A percentile compares a stretch with the other conserved stretches of the same genome.
These are phyloP conservation scores for Arachis stenosperma DNA, from an alignment of 306 rosid species.

Conservation along the genomic window DNA sequence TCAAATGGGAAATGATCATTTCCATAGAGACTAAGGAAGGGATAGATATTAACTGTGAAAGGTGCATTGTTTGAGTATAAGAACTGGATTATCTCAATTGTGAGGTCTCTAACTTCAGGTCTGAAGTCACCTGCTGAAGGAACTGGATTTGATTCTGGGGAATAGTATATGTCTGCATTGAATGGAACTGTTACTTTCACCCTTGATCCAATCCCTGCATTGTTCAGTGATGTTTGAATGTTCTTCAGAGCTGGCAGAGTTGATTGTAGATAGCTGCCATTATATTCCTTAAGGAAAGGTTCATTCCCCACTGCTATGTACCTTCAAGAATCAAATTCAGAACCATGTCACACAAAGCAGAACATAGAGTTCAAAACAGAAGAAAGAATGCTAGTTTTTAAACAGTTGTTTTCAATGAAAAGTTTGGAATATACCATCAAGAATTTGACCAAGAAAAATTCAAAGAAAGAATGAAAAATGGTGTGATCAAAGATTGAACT, in stretches of 20 bases:
- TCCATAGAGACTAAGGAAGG: constrained; percentile 80
- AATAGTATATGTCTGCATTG: constrained; percentile 86
- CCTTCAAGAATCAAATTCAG: constrained; percentile 47
- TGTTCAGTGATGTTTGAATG: constrained; percentile 70
- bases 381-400: background rate
- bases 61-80: constrained; percentile 67
- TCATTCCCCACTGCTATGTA: constrained; percentile 95
- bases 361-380: background rate
- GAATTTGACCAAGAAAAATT: constrained; percentile 38
- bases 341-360: background rate
- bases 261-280: constrained; percentile 60
- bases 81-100: constrained; percentile 64
- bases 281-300: constrained; percentile 84
- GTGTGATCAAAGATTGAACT: constrained; percentile 1
- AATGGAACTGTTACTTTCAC: constrained; percentile 92
- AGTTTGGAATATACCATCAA: background rate
- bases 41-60: constrained; percentile 84
- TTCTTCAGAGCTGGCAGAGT: constrained; percentile 86
- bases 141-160: constrained; percentile 77
- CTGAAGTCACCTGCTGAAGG: constrained; percentile 95
- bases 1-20: constrained; percentile 79
- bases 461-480: background rate
- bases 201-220: constrained; percentile 61
- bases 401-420: background rate
- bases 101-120: constrained; percentile 63